Conservation (phyloP, 2,329 filamentous ascomycete genomes). For the Aspergillus transmontanensis region DNA sequence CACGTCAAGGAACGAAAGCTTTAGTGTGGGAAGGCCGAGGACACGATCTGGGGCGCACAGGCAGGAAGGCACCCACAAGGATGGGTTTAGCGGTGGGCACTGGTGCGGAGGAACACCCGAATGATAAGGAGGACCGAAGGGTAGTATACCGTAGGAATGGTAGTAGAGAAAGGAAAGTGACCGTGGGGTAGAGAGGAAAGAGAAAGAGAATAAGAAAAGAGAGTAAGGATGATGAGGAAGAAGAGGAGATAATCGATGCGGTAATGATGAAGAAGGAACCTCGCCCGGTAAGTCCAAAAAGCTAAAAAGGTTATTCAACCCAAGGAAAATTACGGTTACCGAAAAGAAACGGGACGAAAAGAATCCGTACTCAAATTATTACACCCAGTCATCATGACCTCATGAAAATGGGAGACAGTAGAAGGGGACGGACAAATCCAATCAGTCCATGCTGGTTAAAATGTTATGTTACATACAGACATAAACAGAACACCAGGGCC, state of each 20-base stretch:
- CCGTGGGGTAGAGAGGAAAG: slow-evolving; percentile 13
- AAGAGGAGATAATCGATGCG: not conserved
- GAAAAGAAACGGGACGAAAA: not conserved
- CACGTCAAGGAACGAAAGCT: slow-evolving; percentile 24
- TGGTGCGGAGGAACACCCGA: not conserved
- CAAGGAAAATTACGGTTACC: not conserved
- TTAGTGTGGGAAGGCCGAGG: slow-evolving; percentile 16
- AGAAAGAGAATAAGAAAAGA: slow-evolving; percentile 1
- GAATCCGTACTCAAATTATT: not conserved
- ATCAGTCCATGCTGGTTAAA: not conserved
- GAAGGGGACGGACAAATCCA: too few relatives aligned
- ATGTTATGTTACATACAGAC: not conserved
- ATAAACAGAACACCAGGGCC: not conserved
- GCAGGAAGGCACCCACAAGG: slow-evolving; percentile 3
- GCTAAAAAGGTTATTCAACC: not conserved
- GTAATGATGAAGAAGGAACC: slow-evolving; percentile 4
- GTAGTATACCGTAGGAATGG: too few relatives aligned
- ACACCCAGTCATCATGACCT: not conserved
- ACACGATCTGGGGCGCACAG: slow-evolving; percentile 13
- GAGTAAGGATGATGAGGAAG: not conserved
- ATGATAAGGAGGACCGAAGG: not conserved
- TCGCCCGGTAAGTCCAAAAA: not conserved
- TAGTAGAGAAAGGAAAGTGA: not conserved
- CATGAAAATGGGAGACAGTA: not conserved
- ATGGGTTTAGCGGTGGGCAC: not conserved